Evolutionary conservation across 805 yeast species (phyloP), one percentile per base, ranked within the genome.

Genomic region (Hanseniaspora hatyaiensis): DNA sequence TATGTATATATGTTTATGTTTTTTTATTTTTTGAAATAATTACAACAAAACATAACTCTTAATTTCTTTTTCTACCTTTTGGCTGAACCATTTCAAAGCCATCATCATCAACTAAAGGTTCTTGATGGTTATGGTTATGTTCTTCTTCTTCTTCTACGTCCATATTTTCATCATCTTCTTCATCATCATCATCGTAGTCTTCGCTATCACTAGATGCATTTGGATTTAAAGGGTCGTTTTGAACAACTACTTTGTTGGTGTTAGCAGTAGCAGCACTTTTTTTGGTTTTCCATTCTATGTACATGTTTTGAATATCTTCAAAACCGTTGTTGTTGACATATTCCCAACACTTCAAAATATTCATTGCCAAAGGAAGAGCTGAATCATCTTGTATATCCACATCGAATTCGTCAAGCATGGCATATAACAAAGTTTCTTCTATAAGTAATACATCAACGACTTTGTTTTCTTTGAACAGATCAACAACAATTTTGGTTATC

Each of bases 391-490:
- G 96, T 36, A 92, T 76, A 37, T 77, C 73, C 8, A 81, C 82
- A 50, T 86, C 96, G 58, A 89, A 92, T 63, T 92, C 99, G 65
- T 89, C 98, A 51, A 79, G 78, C 96, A 92, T 85, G 22, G 94
- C 92, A 59, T 82, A 82, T 44, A 82, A 67, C 51, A 92, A 67
- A 15, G 94, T 76, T 58, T 83, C 95, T 64, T 92, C 96, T 23
- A 92, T 75, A 53, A 82, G 74, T 32, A 76, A 78, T 3, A 82
- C 69, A 56, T 87, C 97, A 4, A 89, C 83, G 4, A 74, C 71
- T 43, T 69, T 73, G 40, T 73, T 78, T 6, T 68, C 67, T 37
- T 63, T 69, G 59, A 89, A 92, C 46, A 87, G 69, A 30, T 86
- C 96, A 24, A 87, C 74, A 2, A 89, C 75, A 12, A 84, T 67